Evolutionary conservation across 352 stramenopile genomes (phyloP).

Genomic region (Phytophthora cactorum): DNA sequence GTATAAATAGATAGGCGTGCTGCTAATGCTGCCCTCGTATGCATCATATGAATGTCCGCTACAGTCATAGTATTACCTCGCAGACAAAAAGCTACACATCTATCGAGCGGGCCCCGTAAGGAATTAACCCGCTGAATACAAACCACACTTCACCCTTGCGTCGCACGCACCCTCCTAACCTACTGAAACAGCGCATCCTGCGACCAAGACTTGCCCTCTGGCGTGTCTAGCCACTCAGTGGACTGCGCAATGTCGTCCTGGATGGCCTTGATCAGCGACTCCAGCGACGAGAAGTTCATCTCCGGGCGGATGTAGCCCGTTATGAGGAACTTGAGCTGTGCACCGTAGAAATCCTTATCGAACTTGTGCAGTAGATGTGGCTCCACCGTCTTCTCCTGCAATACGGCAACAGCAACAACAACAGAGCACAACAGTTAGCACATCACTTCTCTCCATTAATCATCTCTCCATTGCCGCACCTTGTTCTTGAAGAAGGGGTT

Average conservation of each 20-base stretch:
- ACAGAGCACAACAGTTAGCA: slow-evolving; percentile 13
- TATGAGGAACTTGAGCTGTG: slow-evolving; percentile 94
- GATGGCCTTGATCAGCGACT: slow-evolving; percentile 93
- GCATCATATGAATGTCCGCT: slow-evolving; percentile 8
- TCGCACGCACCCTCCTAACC: background rate
- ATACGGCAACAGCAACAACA: background rate
- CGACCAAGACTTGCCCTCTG: slow-evolving; percentile 59
- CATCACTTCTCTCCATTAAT: background rate
- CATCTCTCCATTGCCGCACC: slow-evolving; percentile 43
- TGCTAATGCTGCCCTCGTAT: slow-evolving; percentile 2
- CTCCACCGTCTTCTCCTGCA: slow-evolving; percentile 96
- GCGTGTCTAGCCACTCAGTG: slow-evolving; percentile 66
- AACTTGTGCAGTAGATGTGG: slow-evolving; percentile 95
- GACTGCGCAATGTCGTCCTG: slow-evolving; percentile 83
- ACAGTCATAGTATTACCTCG: slow-evolving; percentile 15
- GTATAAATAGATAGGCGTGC: slow-evolving; percentile 21
- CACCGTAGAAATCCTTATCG: slow-evolving; percentile 95
- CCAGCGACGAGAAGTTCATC: slow-evolving; percentile 94
- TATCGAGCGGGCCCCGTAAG: slow-evolving; percentile 13
- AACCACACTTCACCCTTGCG: slow-evolving; percentile 1
- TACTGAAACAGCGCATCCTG: slow-evolving; percentile 57
- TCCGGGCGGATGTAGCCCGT: slow-evolving; percentile 94
- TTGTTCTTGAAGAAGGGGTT: slow-evolving; percentile 95
- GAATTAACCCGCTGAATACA: slow-evolving; percentile 4
- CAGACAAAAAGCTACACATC: slow-evolving; percentile 19